Conservation (phyloP, 257 asterid species). For the Solanum rostratum region DNA sequence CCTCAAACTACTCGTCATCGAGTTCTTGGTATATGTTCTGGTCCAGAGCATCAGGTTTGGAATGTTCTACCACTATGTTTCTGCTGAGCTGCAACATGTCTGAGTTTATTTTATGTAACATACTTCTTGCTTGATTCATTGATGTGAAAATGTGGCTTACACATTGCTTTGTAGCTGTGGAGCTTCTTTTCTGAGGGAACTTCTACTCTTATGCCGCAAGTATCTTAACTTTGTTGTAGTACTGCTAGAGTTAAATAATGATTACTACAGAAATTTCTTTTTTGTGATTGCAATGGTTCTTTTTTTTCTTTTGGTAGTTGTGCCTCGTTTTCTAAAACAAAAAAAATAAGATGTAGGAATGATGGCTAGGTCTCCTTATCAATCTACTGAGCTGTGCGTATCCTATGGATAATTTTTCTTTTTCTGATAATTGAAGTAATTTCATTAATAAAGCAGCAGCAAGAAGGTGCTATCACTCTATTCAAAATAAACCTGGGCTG, state of each 20-base stretch:
- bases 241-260: neutral
- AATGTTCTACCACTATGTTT: neutral
- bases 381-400: neutral
- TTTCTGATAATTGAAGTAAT: neutral
- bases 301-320: neutral
- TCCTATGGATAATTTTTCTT: neutral
- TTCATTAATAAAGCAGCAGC: neutral
- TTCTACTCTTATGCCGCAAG: neutral
- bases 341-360: neutral
- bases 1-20: constrained; percentile 97
- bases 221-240: neutral
- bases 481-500: neutral
- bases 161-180: neutral
- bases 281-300: neutral
- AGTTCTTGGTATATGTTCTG: constrained; percentile 85
- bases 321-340: neutral
- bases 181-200: neutral
- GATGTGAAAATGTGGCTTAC: neutral
- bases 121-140: neutral
- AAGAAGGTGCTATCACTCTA: neutral
- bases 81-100: neutral
- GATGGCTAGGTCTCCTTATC: neutral
- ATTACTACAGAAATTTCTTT: neutral
- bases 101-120: neutral
- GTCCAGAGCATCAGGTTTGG: constrained; percentile 69